phyloP scores from a whole-genome alignment of 2,329 filamentous ascomycete species.

The Apiospora saccharicola region DNA sequence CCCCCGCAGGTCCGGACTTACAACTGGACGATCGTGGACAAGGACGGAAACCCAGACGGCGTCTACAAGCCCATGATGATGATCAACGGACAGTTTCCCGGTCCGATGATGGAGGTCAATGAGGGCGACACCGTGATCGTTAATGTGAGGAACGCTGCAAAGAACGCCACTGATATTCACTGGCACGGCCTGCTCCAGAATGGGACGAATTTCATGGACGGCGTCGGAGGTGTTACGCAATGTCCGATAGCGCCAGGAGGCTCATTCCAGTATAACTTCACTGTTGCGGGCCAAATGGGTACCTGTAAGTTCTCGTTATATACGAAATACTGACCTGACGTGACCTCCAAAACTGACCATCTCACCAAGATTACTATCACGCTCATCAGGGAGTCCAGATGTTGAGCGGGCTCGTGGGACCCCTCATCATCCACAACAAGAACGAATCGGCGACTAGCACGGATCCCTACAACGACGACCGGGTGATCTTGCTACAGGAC shows the following conservation, averaged over 20 bases:
- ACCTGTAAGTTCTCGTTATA: constrained; percentile 42
- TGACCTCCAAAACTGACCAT: constrained; percentile 33
- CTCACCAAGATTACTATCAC: constrained; percentile 45
- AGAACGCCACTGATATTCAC: constrained; percentile 73
- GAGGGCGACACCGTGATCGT: constrained; percentile 76
- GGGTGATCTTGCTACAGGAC: constrained; percentile 71
- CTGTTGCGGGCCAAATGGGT: constrained; percentile 56
- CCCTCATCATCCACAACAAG: constrained; percentile 67
- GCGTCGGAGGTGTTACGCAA: constrained; percentile 71
- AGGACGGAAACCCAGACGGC: constrained; percentile 67
- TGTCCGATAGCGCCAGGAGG: constrained; percentile 70
- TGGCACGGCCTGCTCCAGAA: constrained; percentile 84
- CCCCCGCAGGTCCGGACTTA: constrained; percentile 61
- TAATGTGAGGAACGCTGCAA: constrained; percentile 71
- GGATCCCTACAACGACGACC: constrained; percentile 61
- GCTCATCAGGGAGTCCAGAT: constrained; percentile 68
- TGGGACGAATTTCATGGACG: constrained; percentile 78
- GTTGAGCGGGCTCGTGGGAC: constrained; percentile 71
- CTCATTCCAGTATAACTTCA: constrained; percentile 73
- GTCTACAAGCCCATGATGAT: constrained; percentile 66
- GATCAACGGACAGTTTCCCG: constrained; percentile 78
- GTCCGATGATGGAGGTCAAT: constrained; percentile 76
- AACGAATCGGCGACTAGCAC: constrained; percentile 52
- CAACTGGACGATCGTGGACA: constrained; percentile 66
- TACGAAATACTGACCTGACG: background rate